Evolutionary conservation across 1,284 basidiomycete species (phyloP), one percentile per base, ranked within the genome.

Genomic region (Crepidotus sp.): DNA sequence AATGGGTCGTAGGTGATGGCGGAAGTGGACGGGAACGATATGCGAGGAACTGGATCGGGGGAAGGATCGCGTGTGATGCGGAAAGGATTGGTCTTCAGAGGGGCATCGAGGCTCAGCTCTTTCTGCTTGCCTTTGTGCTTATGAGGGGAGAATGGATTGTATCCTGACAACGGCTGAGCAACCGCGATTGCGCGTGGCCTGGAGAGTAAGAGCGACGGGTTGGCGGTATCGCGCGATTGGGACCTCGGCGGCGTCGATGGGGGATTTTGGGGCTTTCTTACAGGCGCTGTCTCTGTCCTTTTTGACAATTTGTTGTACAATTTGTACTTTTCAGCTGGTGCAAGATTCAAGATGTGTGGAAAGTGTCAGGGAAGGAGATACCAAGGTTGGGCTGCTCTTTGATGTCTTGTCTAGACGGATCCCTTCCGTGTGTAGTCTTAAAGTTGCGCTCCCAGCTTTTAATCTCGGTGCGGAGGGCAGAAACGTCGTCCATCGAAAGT

Each of bases 391-490:
- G 74, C 42, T 77, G 70, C 22, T 68, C 64, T 59, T 76, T 87
- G 54, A 93, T 90, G 58, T 93, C 90, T 27, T 88, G 74, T 21
- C 89, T 69, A 8, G 78, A 76, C 0, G 90, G 83, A 29, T 77
- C 71, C 51, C 78, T 71, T 26, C 71, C 74, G 59, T 89, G 64
- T 3, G 60, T 56, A 0, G 69, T 62, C 49, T 71, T 77, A 64
- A 93, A 94, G 5, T 69, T 66, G 54, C 80, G 80, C 58, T 93
- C 90, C 84, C 89, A 94, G 26, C 69, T 52, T 61, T 93, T 93
- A 54, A 94, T 82, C 53, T 86, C 76, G 42, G 82, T 69, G 27
- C 81, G 80, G 37, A 91, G 66, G 19, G 67, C 57, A 10, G 72
- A 59, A 44, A 77, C 49, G 40, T 73, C 64, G 43, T 71, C 64